Evolutionary conservation across 202 grass and related monocot genomes (phyloP).

Genomic region (Panicum virgatum): DNA sequence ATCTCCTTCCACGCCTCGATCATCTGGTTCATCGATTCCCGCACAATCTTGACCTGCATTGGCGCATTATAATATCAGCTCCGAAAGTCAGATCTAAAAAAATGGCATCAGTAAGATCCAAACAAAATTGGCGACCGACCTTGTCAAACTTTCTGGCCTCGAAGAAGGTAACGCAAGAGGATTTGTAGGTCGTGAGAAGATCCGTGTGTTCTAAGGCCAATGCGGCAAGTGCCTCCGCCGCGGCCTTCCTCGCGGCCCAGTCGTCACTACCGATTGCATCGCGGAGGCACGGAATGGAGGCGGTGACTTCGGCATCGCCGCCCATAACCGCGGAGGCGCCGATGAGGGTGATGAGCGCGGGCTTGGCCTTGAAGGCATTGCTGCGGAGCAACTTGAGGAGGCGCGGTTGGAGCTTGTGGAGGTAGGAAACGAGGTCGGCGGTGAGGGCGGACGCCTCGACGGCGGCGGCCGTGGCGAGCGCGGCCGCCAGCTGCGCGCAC

Average conservation of each 20-base stretch:
- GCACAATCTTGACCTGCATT: slow-evolving; percentile 96
- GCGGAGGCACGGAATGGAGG: slow-evolving; percentile 72
- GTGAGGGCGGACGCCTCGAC: slow-evolving; percentile 56
- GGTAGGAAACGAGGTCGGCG: slow-evolving; percentile 62
- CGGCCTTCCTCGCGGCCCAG: slow-evolving; percentile 89
- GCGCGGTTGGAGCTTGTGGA: slow-evolving; percentile 76
- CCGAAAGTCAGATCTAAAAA: slow-evolving; percentile 30
- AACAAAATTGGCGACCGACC: slow-evolving; percentile 41
- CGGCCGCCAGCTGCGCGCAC: slow-evolving; percentile 73
- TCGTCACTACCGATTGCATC: slow-evolving; percentile 80
- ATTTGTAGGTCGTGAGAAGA: slow-evolving; percentile 70
- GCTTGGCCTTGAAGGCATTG: slow-evolving; percentile 96
- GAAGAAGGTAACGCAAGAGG: slow-evolving; percentile 76
- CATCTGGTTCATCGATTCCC: slow-evolving; percentile 89
- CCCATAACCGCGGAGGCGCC: slow-evolving; percentile 57
- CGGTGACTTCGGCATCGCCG: slow-evolving; percentile 48
- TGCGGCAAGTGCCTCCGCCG: slow-evolving; percentile 75
- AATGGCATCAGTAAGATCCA: slow-evolving; percentile 1
- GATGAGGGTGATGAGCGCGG: slow-evolving; percentile 77
- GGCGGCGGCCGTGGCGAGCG: slow-evolving; percentile 77
- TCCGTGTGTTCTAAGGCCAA: slow-evolving; percentile 72
- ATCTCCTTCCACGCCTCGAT: slow-evolving; percentile 91
- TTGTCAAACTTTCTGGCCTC: slow-evolving; percentile 91
- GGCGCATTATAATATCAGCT: neutral
- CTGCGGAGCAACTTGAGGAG: slow-evolving; percentile 88